Conservation (phyloP, 2,329 filamentous ascomycete genomes). For the Neoarthrinium moseri region DNA sequence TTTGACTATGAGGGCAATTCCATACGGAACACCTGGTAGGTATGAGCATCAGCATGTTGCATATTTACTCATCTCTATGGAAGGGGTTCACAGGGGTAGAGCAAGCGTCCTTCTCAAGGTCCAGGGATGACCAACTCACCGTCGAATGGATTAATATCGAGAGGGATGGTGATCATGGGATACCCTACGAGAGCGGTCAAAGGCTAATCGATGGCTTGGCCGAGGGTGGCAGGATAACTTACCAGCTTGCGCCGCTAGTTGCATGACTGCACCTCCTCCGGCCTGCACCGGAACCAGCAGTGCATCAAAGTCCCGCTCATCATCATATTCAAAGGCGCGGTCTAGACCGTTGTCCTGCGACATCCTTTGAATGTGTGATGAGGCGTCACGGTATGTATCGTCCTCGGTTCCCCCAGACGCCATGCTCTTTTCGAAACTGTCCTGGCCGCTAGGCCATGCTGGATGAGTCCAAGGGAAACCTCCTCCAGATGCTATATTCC, state of each 20-base stretch:
- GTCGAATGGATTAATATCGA: constrained; percentile 8
- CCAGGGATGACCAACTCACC: constrained; percentile 7
- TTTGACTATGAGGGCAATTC: constrained; percentile 14
- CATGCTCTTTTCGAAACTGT: constrained; percentile 1
- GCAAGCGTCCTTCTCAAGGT: too few species aligned
- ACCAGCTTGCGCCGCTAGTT: constrained; percentile 4
- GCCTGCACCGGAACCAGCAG: neutral
- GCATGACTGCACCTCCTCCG: neutral
- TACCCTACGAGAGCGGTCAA: constrained; percentile 10
- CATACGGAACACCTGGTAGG: constrained; percentile 16
- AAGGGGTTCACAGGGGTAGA: too few species aligned
- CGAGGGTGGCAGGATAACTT: neutral
- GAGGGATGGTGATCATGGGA: constrained; percentile 17
- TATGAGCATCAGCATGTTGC: too few species aligned
- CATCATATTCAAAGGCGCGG: neutral
- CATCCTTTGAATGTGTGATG: neutral
- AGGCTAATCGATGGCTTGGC: neutral
- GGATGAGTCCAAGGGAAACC: neutral
- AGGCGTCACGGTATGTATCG: neutral
- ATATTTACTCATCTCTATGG: too few species aligned
- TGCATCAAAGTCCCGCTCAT: neutral
- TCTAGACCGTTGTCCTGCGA: neutral
- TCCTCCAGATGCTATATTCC: neutral
- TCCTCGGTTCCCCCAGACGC: neutral
- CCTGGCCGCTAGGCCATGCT: constrained; percentile 2